Percentiles rank a stretch among this genome's conserved stretches.
phyloP scores from a whole-genome alignment of 1,284 basidiomycete species.

The Malassezia slooffiae region DNA sequence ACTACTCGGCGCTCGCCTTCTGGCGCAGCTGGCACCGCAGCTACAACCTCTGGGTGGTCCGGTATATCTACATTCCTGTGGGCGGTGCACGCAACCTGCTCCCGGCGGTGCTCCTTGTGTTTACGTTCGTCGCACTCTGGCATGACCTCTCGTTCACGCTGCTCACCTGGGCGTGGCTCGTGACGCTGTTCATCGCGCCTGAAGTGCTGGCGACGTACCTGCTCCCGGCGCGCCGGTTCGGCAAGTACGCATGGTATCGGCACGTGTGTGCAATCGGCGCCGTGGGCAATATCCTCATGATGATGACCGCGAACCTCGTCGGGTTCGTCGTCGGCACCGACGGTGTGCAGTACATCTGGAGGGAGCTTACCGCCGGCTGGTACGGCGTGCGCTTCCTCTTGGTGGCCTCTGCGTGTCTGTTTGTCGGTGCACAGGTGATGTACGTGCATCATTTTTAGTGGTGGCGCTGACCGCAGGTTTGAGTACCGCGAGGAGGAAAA shows the following conservation, averaged over 20 bases:
- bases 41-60: constrained; percentile 89
- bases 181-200: constrained; percentile 79
- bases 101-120: constrained; percentile 66
- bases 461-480: too few relatives aligned
- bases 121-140: constrained; percentile 98
- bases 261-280: constrained; percentile 75
- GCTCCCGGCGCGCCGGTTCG: constrained; percentile 53
- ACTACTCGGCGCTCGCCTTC: constrained; percentile 84
- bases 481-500: constrained; percentile 48
- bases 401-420: constrained; percentile 59
- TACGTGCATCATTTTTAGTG: too few relatives aligned
- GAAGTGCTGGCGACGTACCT: constrained; percentile 55
- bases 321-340: constrained; percentile 88
- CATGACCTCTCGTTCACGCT: constrained; percentile 82
- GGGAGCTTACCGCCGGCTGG: constrained; percentile 57
- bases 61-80: constrained; percentile 89
- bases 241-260: constrained; percentile 64
- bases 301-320: constrained; percentile 87
- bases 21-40: constrained; percentile 94
- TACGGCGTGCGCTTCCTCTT: constrained; percentile 62
- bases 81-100: constrained; percentile 62
- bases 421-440: constrained; percentile 80
- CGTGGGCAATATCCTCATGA: constrained; percentile 72
- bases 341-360: constrained; percentile 62
- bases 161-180: constrained; percentile 92